phyloP scores from a whole-genome alignment of 768 basidiomycete genomes.

The Mycena olivaceomarginata region DNA sequence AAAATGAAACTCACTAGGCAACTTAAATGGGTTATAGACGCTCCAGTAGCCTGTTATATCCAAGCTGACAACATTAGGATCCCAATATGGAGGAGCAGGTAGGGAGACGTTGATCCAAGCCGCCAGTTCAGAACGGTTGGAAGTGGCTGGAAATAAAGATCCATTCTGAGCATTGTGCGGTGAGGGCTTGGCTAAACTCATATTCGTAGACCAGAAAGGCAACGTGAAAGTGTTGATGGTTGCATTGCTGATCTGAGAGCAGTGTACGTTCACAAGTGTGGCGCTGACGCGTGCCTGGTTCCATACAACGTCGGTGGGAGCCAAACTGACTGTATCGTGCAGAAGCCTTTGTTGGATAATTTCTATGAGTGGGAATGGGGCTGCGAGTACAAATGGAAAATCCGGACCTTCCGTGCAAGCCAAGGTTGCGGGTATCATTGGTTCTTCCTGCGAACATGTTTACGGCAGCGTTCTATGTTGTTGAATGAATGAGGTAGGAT shows the following conservation, averaged over 20 bases:
- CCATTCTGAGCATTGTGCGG: background rate
- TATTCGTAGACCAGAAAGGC: slow-evolving; percentile 17
- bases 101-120: slow-evolving; percentile 37
- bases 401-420: slow-evolving; percentile 34
- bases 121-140: background rate
- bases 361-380: background rate
- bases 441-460: slow-evolving; percentile 29
- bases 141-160: background rate
- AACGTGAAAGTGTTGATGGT: slow-evolving; percentile 29
- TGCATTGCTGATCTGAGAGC: slow-evolving; percentile 33
- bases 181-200: slow-evolving; percentile 30
- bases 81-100: slow-evolving; percentile 29
- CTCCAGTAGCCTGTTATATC: slow-evolving; percentile 29
- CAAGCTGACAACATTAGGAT: background rate
- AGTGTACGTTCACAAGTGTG: slow-evolving; percentile 29
- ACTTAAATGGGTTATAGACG: background rate
- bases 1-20: slow-evolving; percentile 21
- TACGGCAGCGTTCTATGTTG: slow-evolving; percentile 28
- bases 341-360: slow-evolving; percentile 15
- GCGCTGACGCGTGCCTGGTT: slow-evolving; percentile 23
- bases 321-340: slow-evolving; percentile 32
- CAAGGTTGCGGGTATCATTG: slow-evolving; percentile 33
- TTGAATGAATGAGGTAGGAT: background rate
- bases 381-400: background rate
- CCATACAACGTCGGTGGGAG: background rate